These are phyloP conservation scores for Penicillium fuscoglaucum DNA, from an alignment of 2,329 filamentous ascomycete genomes.

Conservation along the genomic window DNA sequence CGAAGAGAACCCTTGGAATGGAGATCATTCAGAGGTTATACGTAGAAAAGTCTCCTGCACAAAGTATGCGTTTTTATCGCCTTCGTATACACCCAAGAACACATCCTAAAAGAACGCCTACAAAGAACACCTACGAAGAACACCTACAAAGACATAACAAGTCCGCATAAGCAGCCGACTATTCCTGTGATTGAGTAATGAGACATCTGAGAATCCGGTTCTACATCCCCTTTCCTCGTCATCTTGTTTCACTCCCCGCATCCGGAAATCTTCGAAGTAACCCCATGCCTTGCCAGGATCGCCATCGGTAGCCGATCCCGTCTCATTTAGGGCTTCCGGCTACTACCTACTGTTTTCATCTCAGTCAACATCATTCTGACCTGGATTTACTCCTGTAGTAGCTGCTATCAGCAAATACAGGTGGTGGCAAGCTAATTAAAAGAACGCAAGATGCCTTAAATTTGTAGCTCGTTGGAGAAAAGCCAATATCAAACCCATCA, in stretches of 20 bases:
- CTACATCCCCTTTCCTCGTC: not conserved
- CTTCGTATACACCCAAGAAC: too few relatives aligned
- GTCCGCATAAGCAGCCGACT: too few relatives aligned
- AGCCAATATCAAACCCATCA: not conserved
- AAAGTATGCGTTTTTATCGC: too few relatives aligned
- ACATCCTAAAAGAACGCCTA: too few relatives aligned
- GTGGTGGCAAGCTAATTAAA: not conserved
- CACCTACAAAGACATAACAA: too few relatives aligned
- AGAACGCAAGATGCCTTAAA: not conserved
- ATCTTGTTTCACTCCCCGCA: not conserved
- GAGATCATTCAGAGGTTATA: not conserved
- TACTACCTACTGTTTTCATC: conserved; percentile 4
- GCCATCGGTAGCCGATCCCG: not conserved
- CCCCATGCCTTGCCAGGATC: not conserved
- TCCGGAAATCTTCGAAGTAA: not conserved
- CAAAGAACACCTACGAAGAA: too few relatives aligned
- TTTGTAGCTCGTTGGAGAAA: not conserved
- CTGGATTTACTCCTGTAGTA: not conserved
- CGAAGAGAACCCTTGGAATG: not conserved
- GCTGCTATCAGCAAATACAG: not conserved
- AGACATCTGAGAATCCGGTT: not conserved
- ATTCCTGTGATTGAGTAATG: not conserved
- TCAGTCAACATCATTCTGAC: not conserved
- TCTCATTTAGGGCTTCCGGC: not conserved
- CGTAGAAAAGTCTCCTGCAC: too few relatives aligned